A percentile compares a stretch with the other conserved stretches of the same genome.
phyloP scores from a whole-genome alignment of 2,329 filamentous ascomycete species.

The Ophiosphaerella narmari region DNA sequence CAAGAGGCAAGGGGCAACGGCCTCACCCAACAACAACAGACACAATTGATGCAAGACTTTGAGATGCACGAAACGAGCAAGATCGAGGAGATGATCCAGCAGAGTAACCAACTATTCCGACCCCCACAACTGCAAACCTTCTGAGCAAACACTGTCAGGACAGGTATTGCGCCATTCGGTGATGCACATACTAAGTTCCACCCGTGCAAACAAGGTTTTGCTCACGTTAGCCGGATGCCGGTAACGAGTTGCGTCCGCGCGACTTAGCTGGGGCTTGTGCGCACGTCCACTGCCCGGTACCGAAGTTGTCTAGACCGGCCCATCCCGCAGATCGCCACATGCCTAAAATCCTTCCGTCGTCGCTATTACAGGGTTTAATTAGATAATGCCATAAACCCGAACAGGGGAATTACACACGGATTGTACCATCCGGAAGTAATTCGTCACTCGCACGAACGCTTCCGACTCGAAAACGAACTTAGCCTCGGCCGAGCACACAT shows the following conservation, averaged over 20 bases:
- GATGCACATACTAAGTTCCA: neutral
- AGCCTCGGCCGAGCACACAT: too few relatives aligned
- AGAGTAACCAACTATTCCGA: constrained; percentile 45
- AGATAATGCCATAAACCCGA: too few relatives aligned
- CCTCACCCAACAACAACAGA: constrained; percentile 78
- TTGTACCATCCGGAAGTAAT: too few relatives aligned
- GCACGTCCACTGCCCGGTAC: too few relatives aligned
- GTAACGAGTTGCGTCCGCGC: neutral
- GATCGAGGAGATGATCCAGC: constrained; percentile 49
- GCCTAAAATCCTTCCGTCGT: too few relatives aligned
- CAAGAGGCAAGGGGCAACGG: constrained; percentile 43
- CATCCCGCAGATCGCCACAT: too few relatives aligned
- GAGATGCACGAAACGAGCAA: constrained; percentile 59
- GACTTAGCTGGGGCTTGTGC: too few relatives aligned
- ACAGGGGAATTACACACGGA: too few relatives aligned
- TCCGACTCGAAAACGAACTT: too few relatives aligned
- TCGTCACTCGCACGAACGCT: too few relatives aligned
- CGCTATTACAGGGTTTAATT: too few relatives aligned
- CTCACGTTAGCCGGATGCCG: neutral
- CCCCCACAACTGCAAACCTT: constrained; percentile 36
- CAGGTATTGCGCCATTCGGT: neutral
- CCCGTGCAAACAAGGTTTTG: neutral
- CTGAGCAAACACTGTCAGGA: constrained; percentile 15
- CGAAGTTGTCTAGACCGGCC: too few relatives aligned
- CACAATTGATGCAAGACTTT: constrained; percentile 79